Evolutionary conservation across 1,284 basidiomycete genomes (phyloP), one percentile per base, ranked within the genome.

Genomic region (Phellopilus nigrolimitatus): DNA sequence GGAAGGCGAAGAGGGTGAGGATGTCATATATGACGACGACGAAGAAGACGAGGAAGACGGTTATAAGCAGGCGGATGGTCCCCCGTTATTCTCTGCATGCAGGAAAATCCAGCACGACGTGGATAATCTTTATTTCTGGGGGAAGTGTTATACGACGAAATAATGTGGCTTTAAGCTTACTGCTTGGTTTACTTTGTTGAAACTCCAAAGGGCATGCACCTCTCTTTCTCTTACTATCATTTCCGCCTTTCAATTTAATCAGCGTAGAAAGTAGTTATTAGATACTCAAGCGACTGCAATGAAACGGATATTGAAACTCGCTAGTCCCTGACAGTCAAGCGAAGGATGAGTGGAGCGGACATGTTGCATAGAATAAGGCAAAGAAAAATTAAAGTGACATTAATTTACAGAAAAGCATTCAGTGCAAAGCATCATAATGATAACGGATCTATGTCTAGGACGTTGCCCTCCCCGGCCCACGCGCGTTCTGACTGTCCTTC

Each of bases 1-100:
- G 5, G 74, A 79, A 12, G 72, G 79, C 5, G 74, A 79, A 7
- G 74, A 75, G 10, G 70, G 68, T 4, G 71, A 71, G 3, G 70
- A 65, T 8, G 10, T 25, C 36, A 22, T 30, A 13, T 30, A 47
- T 10, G 53, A 55, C 8, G 53, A 55, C 3, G 53, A 55, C 8
- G 53, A 47, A 3, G 44, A 33, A 7, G 44, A 33, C 9, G 33
- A 47, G 25, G 31, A 24, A 13, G 48, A 47, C 17, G 44, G 47
- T 8, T 34, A 55, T 21, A 17, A 50, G 17, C 36, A 34, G n/a
- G 9, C 7, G 3, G n/a, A n/a, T 12, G 28, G 12, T 30, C n/a
- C 3, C 34, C 34, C 8, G 15, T 15, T 15, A 13, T 3, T 17
- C 34, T 15, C n/a, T n/a, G n/a, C n/a, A n/a, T n/a, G n/a, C n/a